Base-by-base conservation (phyloP, 2,329 filamentous ascomycete species). In the Diaporthe amygdali region DNA sequence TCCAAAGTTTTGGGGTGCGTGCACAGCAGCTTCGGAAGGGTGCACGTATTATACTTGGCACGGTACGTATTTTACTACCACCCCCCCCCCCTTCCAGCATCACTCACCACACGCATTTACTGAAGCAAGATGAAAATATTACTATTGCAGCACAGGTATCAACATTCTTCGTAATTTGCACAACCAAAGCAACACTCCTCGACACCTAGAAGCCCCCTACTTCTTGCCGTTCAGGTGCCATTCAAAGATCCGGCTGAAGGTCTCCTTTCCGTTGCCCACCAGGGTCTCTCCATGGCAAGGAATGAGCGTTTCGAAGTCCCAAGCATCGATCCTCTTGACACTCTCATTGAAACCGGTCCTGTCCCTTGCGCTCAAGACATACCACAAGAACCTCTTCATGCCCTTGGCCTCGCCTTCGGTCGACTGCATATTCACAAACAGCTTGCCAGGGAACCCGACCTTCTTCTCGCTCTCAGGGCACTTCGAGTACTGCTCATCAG, bases 241-340 rank as follows among this genome's bases (percentile, higher is more conserved):
- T 76, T 88, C 88, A 82, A 97, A 94, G 15, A 97, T 86, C 80
- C 93, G 94, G 77, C 88, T 84, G 75, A 96, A 97, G 20, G 93
- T 85, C 14, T 87, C 88, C 86, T 97, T 97, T 12, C 89, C 95
- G 73, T 85, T 81, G 2, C 84, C 85, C 80, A 96, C 92, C 75
- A 98, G 91, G 20, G 93, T 91, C 83, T 99, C 96, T 10, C 96
- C 96, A 82, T 99, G 96, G 80, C 96, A 98, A 0, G 96, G 95
- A 72, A 99, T 91, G 64, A 98, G 86, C 47, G 91, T 91, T 74
- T 92, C 89, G 79, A 98, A 97, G 71, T 96, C 92, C 96, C 96
- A 99, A 68, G 82, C 79, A 67, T 90, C 85, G 74, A 98, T 96
- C 72, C 87, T 87, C 75, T 82, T 83, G 49, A 94, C 83, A 75